phyloP scores from a whole-genome alignment of 2,329 filamentous ascomycete species.

The Arthroderma sp. region DNA sequence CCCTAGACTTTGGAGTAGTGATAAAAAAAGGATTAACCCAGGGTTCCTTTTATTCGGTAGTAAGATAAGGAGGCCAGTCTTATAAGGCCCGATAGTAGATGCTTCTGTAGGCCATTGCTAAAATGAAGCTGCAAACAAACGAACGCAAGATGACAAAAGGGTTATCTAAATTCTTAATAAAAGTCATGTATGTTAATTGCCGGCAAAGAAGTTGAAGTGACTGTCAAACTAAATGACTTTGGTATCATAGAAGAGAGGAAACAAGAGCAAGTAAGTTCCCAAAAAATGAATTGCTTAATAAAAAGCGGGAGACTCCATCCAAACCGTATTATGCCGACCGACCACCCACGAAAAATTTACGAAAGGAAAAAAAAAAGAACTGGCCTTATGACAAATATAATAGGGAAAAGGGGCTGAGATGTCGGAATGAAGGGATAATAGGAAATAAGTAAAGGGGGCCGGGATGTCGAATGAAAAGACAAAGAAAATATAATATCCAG shows the following conservation, averaged over 20 bases:
- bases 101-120: no score
- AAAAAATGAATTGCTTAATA: neutral
- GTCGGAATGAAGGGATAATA: constrained; percentile 3
- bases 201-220: neutral
- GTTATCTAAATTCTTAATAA: neutral
- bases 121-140: neutral
- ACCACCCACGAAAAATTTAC: neutral
- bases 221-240: constrained; percentile 1
- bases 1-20: no score
- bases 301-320: neutral
- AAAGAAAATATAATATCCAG: neutral
- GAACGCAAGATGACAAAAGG: neutral
- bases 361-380: constrained; percentile 3
- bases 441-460: neutral
- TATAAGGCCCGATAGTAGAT: no score
- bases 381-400: constrained; percentile 1
- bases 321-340: constrained; percentile 1
- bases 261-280: neutral
- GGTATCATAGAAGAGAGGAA: constrained; percentile 12
- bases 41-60: no score
- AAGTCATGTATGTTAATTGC: neutral
- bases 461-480: neutral
- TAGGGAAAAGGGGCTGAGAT: constrained; percentile 7
- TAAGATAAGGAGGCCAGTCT: no score
- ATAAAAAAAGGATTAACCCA: no score